Evolutionary conservation across 495 filamentous ascomycete species (phyloP).

Genomic region (Aspergillus baeticus): DNA sequence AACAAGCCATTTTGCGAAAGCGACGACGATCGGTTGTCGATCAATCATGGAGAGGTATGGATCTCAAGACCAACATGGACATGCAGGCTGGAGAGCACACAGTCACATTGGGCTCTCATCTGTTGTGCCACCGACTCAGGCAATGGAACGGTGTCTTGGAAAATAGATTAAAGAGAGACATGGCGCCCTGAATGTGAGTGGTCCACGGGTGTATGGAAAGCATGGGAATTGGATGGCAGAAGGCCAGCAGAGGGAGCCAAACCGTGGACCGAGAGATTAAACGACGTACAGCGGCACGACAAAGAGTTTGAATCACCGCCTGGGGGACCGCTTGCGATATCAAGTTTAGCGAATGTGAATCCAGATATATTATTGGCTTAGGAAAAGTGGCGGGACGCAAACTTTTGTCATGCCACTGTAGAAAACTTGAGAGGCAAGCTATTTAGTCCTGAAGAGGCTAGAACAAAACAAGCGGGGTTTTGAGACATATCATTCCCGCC

Average conservation of each 20-base stretch:
- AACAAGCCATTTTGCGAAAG: background rate
- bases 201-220: background rate
- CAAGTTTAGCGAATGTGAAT: no score
- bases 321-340: no score
- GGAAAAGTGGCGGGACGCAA: no score
- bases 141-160: background rate
- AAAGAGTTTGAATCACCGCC: no score
- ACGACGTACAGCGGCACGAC: no score
- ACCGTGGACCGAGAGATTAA: background rate
- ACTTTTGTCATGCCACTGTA: no score
- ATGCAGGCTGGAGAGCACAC: background rate
- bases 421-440: background rate
- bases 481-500: slow-evolving; percentile 11
- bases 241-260: background rate
- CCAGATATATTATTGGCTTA: no score
- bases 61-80: background rate
- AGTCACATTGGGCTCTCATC: slow-evolving; percentile 3
- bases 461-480: slow-evolving; percentile 7
- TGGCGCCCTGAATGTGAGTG: background rate
- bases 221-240: background rate
- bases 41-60: background rate
- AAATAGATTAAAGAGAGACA: slow-evolving; percentile 6
- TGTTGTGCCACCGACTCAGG: slow-evolving; percentile 3
- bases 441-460: background rate
- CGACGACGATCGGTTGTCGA: background rate